Percentiles rank a stretch among this genome's conserved stretches.
These are phyloP conservation scores for Lophiotrema nucula DNA, from an alignment of 495 filamentous ascomycete species.

Conservation along the genomic window DNA sequence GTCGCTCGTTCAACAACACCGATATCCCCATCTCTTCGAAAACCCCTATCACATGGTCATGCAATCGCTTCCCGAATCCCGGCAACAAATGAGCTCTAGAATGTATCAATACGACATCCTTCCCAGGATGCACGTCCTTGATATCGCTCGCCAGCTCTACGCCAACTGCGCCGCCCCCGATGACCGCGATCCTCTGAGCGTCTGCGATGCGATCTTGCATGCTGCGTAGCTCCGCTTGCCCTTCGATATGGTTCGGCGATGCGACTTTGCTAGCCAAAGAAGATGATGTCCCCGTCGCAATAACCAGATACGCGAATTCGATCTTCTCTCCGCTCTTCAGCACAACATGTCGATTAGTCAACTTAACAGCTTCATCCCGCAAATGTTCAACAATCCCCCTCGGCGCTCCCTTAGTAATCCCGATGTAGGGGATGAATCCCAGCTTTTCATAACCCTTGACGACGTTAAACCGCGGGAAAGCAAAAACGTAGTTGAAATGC, in stretches of 20 bases:
- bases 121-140: conserved; percentile 57
- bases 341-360: conserved; percentile 11
- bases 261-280: conserved; percentile 26
- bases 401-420: conserved; percentile 35
- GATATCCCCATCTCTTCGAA: conserved; percentile 47
- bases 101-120: conserved; percentile 58
- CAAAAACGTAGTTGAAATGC: conserved; percentile 60
- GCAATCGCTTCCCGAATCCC: conserved; percentile 51
- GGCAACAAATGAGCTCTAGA: conserved; percentile 55
- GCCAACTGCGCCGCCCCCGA: conserved; percentile 62
- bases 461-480: conserved; percentile 52
- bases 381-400: conserved; percentile 27
- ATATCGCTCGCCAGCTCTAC: conserved; percentile 61
- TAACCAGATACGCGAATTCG: conserved; percentile 24
- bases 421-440: conserved; percentile 55
- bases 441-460: conserved; percentile 53
- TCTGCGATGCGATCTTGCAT: conserved; percentile 37
- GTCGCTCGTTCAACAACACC: conserved; percentile 45
- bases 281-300: conserved; percentile 26
- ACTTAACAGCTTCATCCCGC: conserved; percentile 32
- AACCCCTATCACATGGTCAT: conserved; percentile 45
- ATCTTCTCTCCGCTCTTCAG: conserved; percentile 16
- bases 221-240: conserved; percentile 7
- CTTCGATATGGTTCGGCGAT: conserved; percentile 18
- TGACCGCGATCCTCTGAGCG: conserved; percentile 51